Evolutionary conservation across 169 alveolate species (phyloP).

Genomic region (Eimeria acervulina): DNA sequence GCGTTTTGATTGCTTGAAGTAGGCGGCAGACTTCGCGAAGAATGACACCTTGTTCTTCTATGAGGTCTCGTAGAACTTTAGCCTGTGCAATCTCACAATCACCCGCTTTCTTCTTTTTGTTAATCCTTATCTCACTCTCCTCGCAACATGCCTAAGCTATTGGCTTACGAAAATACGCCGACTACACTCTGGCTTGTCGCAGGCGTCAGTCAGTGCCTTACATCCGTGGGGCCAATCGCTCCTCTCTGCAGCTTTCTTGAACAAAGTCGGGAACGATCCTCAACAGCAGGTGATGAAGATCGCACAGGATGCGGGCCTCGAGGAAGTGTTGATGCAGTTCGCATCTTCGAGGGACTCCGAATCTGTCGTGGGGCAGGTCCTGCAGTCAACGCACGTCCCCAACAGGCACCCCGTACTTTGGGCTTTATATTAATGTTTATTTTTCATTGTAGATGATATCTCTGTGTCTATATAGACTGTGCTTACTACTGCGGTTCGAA

Average conservation of each 20-base stretch:
- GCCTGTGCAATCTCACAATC: slow-evolving; percentile 59
- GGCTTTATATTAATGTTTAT: not conserved
- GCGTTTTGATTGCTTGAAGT: not conserved
- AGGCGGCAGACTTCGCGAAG: slow-evolving; percentile 68
- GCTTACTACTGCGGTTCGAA: not conserved
- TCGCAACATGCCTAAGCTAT: not conserved
- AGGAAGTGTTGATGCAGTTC: not conserved
- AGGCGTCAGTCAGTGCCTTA: not conserved
- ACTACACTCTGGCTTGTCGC: not conserved
- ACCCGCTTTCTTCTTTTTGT: not conserved
- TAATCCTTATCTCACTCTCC: not conserved
- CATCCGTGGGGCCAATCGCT: slow-evolving; percentile 54
- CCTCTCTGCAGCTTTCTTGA: slow-evolving; percentile 26
- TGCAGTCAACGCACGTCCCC: not conserved
- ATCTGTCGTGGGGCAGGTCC: slow-evolving; percentile 10
- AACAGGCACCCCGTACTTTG: not conserved
- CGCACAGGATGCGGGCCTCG: not conserved
- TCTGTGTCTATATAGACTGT: too few relatives aligned
- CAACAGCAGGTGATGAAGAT: not conserved
- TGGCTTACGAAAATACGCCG: not conserved
- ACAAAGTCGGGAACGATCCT: not conserved
- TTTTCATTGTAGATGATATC: too few relatives aligned
- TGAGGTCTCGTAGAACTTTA: slow-evolving; percentile 26
- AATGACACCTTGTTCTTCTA: slow-evolving; percentile 63
- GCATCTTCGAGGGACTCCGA: not conserved